These are phyloP conservation scores for Lepidopterella palustris DNA, from an alignment of 495 filamentous ascomycete species.

Conservation along the genomic window DNA sequence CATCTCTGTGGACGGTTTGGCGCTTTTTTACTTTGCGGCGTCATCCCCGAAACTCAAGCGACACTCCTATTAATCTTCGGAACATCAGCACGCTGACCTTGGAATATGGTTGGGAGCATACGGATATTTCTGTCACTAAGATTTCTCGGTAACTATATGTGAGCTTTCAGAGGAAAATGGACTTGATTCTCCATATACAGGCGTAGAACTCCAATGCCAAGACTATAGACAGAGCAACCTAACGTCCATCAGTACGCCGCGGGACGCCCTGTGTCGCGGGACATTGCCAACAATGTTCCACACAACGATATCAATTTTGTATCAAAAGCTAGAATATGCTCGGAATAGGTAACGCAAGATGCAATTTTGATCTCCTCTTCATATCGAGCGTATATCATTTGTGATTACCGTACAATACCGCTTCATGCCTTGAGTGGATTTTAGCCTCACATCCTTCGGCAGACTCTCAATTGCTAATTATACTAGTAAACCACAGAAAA, in stretches of 20 bases:
- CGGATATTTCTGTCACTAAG: too few relatives aligned
- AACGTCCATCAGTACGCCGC: background rate
- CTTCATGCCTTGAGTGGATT: background rate
- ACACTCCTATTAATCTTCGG: too few relatives aligned
- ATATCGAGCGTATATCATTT: background rate
- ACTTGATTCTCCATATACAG: too few relatives aligned
- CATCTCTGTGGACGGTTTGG: too few relatives aligned
- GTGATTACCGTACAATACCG: background rate
- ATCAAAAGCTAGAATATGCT: background rate
- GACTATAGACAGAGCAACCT: too few relatives aligned
- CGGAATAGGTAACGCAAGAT: background rate
- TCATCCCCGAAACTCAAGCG: too few relatives aligned
- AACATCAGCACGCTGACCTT: too few relatives aligned
- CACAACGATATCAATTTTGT: background rate
- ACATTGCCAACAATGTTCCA: background rate
- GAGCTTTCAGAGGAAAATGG: too few relatives aligned
- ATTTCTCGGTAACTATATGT: too few relatives aligned
- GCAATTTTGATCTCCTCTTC: background rate
- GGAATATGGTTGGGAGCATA: too few relatives aligned
- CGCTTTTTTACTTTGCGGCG: too few relatives aligned
- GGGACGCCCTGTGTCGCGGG: background rate
- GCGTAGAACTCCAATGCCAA: too few relatives aligned
- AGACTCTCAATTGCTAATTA: background rate
- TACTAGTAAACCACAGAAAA: background rate
- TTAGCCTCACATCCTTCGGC: background rate